Conservation (phyloP, 805 yeast species). For the Ogataea naganishii region DNA sequence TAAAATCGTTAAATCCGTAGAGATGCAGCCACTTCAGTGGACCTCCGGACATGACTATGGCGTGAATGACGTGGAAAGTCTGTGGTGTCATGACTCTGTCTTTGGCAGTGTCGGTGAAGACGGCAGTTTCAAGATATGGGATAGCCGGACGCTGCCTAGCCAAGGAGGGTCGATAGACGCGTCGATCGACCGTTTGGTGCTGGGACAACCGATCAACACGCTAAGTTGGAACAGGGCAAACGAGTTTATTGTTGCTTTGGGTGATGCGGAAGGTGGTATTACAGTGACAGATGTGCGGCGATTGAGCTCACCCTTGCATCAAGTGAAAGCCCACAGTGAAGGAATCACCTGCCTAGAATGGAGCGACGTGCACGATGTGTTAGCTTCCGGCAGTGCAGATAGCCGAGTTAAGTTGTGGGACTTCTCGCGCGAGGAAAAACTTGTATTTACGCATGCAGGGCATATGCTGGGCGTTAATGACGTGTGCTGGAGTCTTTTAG, state of each 20-base stretch:
- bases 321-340: conserved; percentile 34
- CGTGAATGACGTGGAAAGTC: conserved; percentile 68
- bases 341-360: conserved; percentile 62
- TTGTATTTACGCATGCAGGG: conserved; percentile 70
- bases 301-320: conserved; percentile 20
- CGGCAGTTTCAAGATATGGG: conserved; percentile 40
- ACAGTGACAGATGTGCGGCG: conserved; percentile 61
- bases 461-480: conserved; percentile 86
- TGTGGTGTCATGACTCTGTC: conserved; percentile 48
- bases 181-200: neutral
- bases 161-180: conserved; percentile 2
- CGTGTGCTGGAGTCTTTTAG: conserved; percentile 71
- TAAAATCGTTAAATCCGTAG: conserved; percentile 4
- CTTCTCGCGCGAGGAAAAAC: conserved; percentile 21
- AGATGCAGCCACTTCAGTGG: conserved; percentile 10
- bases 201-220: conserved; percentile 33
- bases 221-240: conserved; percentile 53
- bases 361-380: conserved; percentile 49
- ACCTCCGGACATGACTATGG: conserved; percentile 34
- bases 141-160: conserved; percentile 32
- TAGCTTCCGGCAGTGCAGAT: conserved; percentile 65
- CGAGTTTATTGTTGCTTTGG: conserved; percentile 54
- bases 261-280: conserved; percentile 49
- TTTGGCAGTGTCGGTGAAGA: conserved; percentile 66
- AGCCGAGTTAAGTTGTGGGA: conserved; percentile 59